Conservation (phyloP, 75 land plant species). For the Picea glauca region DNA sequence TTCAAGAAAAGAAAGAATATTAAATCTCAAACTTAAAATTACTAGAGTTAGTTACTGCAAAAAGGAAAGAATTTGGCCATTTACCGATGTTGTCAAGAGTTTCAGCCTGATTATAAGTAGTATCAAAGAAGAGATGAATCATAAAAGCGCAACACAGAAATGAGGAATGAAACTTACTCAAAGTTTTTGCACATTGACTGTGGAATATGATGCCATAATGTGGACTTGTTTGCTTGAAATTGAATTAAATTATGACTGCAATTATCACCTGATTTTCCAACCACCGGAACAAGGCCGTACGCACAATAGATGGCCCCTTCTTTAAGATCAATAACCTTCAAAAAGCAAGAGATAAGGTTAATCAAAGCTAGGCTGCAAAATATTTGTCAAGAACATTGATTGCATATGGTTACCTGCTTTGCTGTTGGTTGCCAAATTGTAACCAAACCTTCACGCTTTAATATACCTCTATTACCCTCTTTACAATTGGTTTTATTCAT, state of each 20-base stretch:
- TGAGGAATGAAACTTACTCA: conserved; percentile 33
- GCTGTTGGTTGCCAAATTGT: conserved; percentile 76
- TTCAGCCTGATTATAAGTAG: background rate
- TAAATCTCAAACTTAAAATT: background rate
- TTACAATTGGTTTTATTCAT: background rate
- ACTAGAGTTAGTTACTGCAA: background rate
- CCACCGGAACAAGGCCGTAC: conserved; percentile 37
- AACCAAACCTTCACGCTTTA: conserved; percentile 44
- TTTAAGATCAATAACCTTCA: conserved; percentile 41
- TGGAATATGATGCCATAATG: conserved; percentile 39
- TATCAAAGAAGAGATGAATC: background rate
- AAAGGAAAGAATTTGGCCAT: background rate
- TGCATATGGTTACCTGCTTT: conserved; percentile 41
- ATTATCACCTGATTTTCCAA: background rate
- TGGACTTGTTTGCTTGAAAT: conserved; percentile 49
- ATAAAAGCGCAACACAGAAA: background rate
- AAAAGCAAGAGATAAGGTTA: background rate
- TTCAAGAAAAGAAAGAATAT: conserved; percentile 6
- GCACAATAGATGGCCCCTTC: conserved; percentile 64
- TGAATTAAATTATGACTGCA: conserved; percentile 19
- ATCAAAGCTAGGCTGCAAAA: background rate
- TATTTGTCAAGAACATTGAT: background rate
- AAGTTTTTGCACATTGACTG: conserved; percentile 18
- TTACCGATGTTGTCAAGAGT: background rate
- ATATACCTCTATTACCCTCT: conserved; percentile 2